Conservation (phyloP, 192 early-diverging fungal species). For the Coemansia sp. region DNA sequence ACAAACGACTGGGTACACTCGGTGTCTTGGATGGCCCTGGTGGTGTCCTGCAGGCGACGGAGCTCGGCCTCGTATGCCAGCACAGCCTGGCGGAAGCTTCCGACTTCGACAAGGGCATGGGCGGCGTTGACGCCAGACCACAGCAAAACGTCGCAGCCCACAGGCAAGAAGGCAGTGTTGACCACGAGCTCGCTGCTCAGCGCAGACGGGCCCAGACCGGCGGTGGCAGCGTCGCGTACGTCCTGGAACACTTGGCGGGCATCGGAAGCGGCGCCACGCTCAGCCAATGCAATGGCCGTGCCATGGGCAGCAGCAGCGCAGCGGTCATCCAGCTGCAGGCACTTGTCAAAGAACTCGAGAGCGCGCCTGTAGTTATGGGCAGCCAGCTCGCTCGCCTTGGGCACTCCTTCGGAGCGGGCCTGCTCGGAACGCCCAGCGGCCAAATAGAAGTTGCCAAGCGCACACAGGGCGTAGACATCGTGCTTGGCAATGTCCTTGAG, state of each 20-base stretch:
- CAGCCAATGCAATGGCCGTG: slow-evolving; percentile 78
- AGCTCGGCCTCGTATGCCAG: slow-evolving; percentile 65
- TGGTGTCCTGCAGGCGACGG: slow-evolving; percentile 37
- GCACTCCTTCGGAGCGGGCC: slow-evolving; percentile 1
- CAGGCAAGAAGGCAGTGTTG: too few relatives aligned
- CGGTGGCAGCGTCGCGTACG: slow-evolving; percentile 56
- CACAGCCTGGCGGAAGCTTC: slow-evolving; percentile 69
- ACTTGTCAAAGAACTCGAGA: slow-evolving; percentile 78
- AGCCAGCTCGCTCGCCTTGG: slow-evolving; percentile 15
- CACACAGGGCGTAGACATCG: slow-evolving; percentile 73
- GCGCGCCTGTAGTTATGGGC: slow-evolving; percentile 62
- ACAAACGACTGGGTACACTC: too few relatives aligned
- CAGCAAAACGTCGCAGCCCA: slow-evolving; percentile 46
- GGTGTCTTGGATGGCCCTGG: slow-evolving; percentile 8
- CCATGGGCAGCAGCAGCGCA: slow-evolving; percentile 84
- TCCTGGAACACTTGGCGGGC: slow-evolving; percentile 67
- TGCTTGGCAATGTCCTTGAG: slow-evolving; percentile 73
- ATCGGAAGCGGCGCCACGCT: slow-evolving; percentile 57
- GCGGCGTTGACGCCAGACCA: slow-evolving; percentile 69
- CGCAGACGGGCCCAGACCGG: slow-evolving; percentile 25
- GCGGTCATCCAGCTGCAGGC: slow-evolving; percentile 60
- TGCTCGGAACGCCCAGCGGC: slow-evolving; percentile 56
- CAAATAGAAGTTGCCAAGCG: slow-evolving; percentile 79
- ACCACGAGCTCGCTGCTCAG: not conserved
- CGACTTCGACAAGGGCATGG: slow-evolving; percentile 70